These are phyloP conservation scores for Aspergillus costaricaensis DNA, from an alignment of 2,329 filamentous ascomycete genomes.

Conservation along the genomic window DNA sequence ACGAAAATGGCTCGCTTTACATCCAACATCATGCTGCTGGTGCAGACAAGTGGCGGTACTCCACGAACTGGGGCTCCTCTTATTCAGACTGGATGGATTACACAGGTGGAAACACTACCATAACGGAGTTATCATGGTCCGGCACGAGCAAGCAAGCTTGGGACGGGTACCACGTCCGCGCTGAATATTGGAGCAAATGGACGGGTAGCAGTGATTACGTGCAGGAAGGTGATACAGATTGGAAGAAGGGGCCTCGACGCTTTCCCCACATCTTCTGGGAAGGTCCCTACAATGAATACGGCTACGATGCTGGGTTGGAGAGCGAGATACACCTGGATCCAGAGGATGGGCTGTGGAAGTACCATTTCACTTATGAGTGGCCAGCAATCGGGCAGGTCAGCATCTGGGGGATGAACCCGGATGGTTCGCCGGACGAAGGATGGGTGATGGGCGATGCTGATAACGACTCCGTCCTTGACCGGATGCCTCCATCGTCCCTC, in stretches of 20 bases:
- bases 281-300: slow-evolving; percentile 63
- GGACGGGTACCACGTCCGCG: slow-evolving; percentile 61
- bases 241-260: slow-evolving; percentile 46
- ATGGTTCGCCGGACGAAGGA: slow-evolving; percentile 61
- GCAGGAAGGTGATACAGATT: slow-evolving; percentile 58
- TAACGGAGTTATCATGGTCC: slow-evolving; percentile 54
- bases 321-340: slow-evolving; percentile 52
- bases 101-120: slow-evolving; percentile 50
- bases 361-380: slow-evolving; percentile 65
- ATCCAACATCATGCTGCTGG: slow-evolving; percentile 61
- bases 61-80: slow-evolving; percentile 60
- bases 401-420: slow-evolving; percentile 65
- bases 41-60: slow-evolving; percentile 63
- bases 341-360: slow-evolving; percentile 56
- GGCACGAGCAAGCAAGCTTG: slow-evolving; percentile 59
- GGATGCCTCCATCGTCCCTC: slow-evolving; percentile 60
- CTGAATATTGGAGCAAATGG: slow-evolving; percentile 63
- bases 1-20: slow-evolving; percentile 45
- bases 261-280: slow-evolving; percentile 65
- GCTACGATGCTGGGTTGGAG: slow-evolving; percentile 61
- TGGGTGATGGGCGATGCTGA: slow-evolving; percentile 63
- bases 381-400: slow-evolving; percentile 63
- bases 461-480: slow-evolving; percentile 60
- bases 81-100: slow-evolving; percentile 62
- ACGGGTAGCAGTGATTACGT: slow-evolving; percentile 61